Evolutionary conservation across 805 yeast species (phyloP).

Genomic region (Starmerella khaoyaiensis): DNA sequence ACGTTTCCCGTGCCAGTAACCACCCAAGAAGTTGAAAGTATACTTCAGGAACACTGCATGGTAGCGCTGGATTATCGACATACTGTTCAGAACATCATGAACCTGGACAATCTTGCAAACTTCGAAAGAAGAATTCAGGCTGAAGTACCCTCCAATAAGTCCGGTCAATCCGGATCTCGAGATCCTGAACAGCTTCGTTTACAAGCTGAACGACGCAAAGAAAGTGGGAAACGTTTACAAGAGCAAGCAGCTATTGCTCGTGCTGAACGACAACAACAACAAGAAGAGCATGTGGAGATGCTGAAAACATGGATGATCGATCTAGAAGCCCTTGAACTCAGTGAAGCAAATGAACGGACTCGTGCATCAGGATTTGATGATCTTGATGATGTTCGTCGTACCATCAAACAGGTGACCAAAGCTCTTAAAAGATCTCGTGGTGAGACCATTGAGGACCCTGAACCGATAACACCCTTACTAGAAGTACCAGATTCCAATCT

Average conservation of each 20-base stretch:
- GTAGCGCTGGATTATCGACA: slow-evolving; percentile 53
- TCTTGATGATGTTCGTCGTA: slow-evolving; percentile 47
- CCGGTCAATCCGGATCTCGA: too few species aligned
- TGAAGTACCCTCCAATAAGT: slow-evolving; percentile 47
- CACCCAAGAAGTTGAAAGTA: slow-evolving; percentile 46
- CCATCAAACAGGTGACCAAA: slow-evolving; percentile 31
- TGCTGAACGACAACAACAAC: slow-evolving; percentile 71
- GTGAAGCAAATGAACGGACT: slow-evolving; percentile 60
- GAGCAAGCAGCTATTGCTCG: slow-evolving; percentile 84
- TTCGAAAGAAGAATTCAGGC: slow-evolving; percentile 74
- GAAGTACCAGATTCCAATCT: slow-evolving; percentile 78
- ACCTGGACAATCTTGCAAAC: slow-evolving; percentile 47
- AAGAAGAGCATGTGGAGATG: slow-evolving; percentile 60
- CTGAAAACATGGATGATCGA: slow-evolving; percentile 52
- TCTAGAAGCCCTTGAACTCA: slow-evolving; percentile 54
- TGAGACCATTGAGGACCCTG: slow-evolving; percentile 39
- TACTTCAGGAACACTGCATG: slow-evolving; percentile 69
- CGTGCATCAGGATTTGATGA: slow-evolving; percentile 39
- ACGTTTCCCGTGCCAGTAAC: slow-evolving; percentile 70
- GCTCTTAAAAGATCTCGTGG: slow-evolving; percentile 29
- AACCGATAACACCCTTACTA: slow-evolving; percentile 46
- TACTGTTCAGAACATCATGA: slow-evolving; percentile 47
- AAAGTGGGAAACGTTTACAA: slow-evolving; percentile 77
- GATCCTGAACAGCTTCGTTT: slow-evolving; percentile 70
- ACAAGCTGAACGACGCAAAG: slow-evolving; percentile 65